Evolutionary conservation across 306 rosid genomes (phyloP), one percentile per base, ranked within the genome.

Genomic region (Dryas octopetala): DNA sequence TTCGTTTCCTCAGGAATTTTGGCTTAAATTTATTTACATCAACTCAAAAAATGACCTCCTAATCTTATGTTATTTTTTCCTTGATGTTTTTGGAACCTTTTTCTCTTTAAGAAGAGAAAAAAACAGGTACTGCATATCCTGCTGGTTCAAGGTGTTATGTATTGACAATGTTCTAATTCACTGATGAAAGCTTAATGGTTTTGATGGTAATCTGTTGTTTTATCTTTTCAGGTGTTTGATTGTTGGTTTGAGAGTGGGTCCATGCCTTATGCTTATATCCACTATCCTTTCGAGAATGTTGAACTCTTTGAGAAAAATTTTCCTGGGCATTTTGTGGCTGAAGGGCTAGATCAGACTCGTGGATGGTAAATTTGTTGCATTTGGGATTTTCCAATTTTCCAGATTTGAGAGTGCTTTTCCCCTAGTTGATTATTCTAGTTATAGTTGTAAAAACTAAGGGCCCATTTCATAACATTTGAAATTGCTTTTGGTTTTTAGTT

Each of bases 171-270:
- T 38, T 48, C 58, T 9, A 44, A 59, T 19, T 58, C 17, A 54
- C n/a, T 55, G 9, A 40, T 62, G 32, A 41, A 6, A 41, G 58
- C 62, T 14, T 44, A n/a, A 74, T 15, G 38, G 54, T 69, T 67
- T 70, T 69, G 47, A 66, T 54, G 74, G 73, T 38, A 49, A 74
- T 64, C 0, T 16, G 10, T 78, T 74, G 32, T 41, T 83, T 76
- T 45, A 47, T 70, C 50, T 66, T 81, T 88, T 73, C 91, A 95
- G 97, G 97, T 95, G 68, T 95, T 95, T 86, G 99, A 95, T 83
- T 95, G 99, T 80, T 95, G 97, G 99, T 95, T 95, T 63, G 97
- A 95, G 84, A 95, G 99, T 84, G 99, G 99, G 79, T 90, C 97
- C 73, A 95, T 95, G 99, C 99, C 99, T 9, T 95, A 90, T 81